Evolutionary conservation across 768 basidiomycete genomes (phyloP).

Genomic region (Tulasnella sp.): DNA sequence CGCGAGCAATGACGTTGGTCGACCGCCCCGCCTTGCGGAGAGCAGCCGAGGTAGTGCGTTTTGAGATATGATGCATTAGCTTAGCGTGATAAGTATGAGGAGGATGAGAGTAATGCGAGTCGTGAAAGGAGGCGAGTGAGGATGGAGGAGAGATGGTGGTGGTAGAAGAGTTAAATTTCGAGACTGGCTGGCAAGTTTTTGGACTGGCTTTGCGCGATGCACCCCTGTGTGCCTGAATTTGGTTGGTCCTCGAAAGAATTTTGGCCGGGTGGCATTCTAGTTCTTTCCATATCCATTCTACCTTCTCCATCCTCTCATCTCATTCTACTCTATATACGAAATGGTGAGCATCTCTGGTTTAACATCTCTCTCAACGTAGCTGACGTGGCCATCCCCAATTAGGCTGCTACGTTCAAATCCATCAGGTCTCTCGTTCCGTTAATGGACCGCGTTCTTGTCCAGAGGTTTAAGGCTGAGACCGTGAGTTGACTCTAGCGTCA

Average conservation of each 20-base stretch:
- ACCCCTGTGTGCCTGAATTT: neutral
- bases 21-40: conserved; percentile 14
- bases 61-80: conserved; percentile 63
- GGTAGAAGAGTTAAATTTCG: conserved; percentile 6
- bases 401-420: conserved; percentile 85
- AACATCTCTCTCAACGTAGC: neutral
- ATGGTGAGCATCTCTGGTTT: conserved; percentile 10
- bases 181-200: neutral
- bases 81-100: conserved; percentile 6
- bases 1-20: conserved; percentile 37
- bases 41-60: conserved; percentile 33
- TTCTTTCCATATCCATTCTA: neutral
- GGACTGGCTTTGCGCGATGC: neutral
- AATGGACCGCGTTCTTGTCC: conserved; percentile 92
- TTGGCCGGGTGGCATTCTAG: neutral
- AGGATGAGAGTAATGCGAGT: neutral
- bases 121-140: neutral
- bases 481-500: conserved; percentile 39
- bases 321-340: conserved; percentile 1
- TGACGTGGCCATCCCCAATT: neutral
- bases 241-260: conserved; percentile 16
- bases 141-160: neutral
- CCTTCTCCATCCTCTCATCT: neutral
- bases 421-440: conserved; percentile 87
- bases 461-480: conserved; percentile 93